phyloP scores from a whole-genome alignment of 1,284 basidiomycete genomes.

The Cutaneotrichosporon cyanovorans region DNA sequence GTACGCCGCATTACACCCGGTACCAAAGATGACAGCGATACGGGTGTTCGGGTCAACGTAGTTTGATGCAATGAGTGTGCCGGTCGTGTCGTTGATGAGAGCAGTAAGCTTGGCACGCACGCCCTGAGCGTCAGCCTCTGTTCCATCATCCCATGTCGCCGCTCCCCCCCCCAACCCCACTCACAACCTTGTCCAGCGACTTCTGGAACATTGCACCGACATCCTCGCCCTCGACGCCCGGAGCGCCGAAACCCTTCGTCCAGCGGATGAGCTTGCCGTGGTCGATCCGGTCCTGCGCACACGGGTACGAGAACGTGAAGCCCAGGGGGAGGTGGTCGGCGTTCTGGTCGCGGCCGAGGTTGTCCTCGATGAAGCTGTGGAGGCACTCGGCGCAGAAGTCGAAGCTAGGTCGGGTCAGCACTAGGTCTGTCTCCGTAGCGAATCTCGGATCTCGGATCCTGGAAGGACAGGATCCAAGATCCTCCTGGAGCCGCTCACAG shows the following conservation, averaged over 20 bases:
- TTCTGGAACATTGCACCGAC: constrained; percentile 86
- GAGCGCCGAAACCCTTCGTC: constrained; percentile 96
- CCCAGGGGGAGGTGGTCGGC: constrained; percentile 76
- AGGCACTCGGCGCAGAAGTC: constrained; percentile 97
- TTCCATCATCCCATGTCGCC: no score
- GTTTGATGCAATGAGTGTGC: constrained; percentile 91
- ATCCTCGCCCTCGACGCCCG: constrained; percentile 86
- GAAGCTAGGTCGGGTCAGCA: constrained; percentile 51
- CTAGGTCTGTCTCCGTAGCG: neutral
- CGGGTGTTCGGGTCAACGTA: constrained; percentile 87
- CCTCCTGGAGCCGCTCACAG: no score
- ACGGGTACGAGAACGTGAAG: constrained; percentile 96
- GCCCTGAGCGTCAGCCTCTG: constrained; percentile 29
- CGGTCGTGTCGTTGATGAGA: constrained; percentile 94
- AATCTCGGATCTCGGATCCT: no score
- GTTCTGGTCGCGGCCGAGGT: constrained; percentile 55
- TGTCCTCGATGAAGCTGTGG: constrained; percentile 72
- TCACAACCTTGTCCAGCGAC: constrained; percentile 61
- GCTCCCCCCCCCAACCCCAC: constrained; percentile 8
- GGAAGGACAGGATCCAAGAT: no score
- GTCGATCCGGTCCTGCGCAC: constrained; percentile 86
- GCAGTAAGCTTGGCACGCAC: constrained; percentile 70
- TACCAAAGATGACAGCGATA: constrained; percentile 95
- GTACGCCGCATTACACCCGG: constrained; percentile 96
- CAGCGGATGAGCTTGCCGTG: constrained; percentile 88